Evolutionary conservation across 2,329 filamentous ascomycete species (phyloP).

Genomic region (Sclerotinia borealis): DNA sequence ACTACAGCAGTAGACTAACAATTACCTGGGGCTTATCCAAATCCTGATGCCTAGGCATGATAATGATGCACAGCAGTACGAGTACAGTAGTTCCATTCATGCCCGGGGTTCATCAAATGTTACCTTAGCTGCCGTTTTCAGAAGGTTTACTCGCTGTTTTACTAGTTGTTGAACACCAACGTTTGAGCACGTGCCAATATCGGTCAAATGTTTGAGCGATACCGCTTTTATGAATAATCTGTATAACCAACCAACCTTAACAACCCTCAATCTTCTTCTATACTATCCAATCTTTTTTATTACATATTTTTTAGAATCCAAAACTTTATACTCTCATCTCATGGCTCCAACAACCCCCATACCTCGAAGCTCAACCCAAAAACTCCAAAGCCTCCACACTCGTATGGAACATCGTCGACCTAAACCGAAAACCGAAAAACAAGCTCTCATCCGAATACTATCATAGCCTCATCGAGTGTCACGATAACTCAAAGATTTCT

Average conservation of each 20-base stretch:
- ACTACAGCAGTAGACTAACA: too few species aligned
- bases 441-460: constrained; percentile 15
- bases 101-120: not conserved
- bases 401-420: constrained; percentile 15
- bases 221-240: too few species aligned
- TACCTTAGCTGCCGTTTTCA: not conserved
- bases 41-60: not conserved
- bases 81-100: not conserved
- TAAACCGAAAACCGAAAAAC: constrained; percentile 5
- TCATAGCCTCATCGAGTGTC: constrained; percentile 11
- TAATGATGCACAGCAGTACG: constrained; percentile 1
- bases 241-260: too few species aligned
- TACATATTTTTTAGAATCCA: not conserved
- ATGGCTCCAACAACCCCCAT: not conserved
- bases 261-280: not conserved
- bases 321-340: not conserved
- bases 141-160: not conserved
- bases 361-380: not conserved
- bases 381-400: constrained; percentile 3
- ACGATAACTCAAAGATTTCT: constrained; percentile 4
- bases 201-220: not conserved
- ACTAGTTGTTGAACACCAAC: not conserved
- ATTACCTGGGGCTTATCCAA: not conserved
- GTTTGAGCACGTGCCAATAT: not conserved
- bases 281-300: not conserved